Base-by-base conservation (phyloP, 2,329 filamentous ascomycete genomes). In the Cytospora chrysosperma region DNA sequence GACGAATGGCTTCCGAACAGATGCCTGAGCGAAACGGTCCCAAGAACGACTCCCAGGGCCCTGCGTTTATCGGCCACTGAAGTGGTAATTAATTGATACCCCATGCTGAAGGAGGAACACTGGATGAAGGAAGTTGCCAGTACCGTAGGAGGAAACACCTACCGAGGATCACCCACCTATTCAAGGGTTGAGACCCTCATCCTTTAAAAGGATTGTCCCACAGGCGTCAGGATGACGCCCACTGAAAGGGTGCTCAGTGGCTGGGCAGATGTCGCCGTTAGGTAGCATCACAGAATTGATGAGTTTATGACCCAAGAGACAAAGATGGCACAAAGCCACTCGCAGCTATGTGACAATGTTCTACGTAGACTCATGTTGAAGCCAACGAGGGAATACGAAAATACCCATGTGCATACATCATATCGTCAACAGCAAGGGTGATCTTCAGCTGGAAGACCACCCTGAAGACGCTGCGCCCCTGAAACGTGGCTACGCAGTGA, bases 41-140 rank as follows among this genome's bases (percentile, higher is more conserved):
- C 68, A 84, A 78, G 74, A 86, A 86, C 74, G 83, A 85, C 59
- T 77, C 78, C 64, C 79, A 78, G 68, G 65, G 79, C 60, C 67
- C 73, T 40, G 78, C 80, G 69, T 72, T 73, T n/a, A n/a, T n/a
- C 65, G 70, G 74, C 65, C 79, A 82, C 68, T 82, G 80, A 74
- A 61, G 40, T 28, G 37, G 57, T 51, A 56, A 37, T 59, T 56
- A 47, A 59, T 59, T 59, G 63, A 63, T 65, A 63, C 63, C 62
- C 62, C 40, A 60, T 59, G 56, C 56, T 59, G 56, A 37, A 62
- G 17, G 27, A 61, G 54, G 37, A 55, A 3, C 55, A n/a, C 28
- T 34, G 59, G 28, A 34, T 61, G 32, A 19, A 43, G n/a, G 40
- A n/a, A 43, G 21, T 6, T 19, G 19, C 19, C 40, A 43, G 40